phyloP scores from a whole-genome alignment of 192 early-diverging fungal species.

The Backusella tarrabulga region DNA sequence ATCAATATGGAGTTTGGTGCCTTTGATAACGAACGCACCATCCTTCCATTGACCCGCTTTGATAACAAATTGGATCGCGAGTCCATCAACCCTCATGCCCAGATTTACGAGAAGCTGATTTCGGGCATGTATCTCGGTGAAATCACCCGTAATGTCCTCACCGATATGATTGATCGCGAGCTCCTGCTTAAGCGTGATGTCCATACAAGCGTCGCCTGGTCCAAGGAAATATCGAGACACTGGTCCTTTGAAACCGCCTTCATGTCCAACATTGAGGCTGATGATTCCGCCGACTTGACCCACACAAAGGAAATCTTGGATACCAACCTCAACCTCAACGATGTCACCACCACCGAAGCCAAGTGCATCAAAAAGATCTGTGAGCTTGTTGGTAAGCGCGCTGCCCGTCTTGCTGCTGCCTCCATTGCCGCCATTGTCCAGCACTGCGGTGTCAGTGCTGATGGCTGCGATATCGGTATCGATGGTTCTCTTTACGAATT shows the following conservation, averaged over 20 bases:
- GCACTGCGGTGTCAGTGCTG: slow-evolving; percentile 52
- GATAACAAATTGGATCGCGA: slow-evolving; percentile 84
- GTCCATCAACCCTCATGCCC: slow-evolving; percentile 80
- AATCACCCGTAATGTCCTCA: slow-evolving; percentile 72
- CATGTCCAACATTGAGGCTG: slow-evolving; percentile 76
- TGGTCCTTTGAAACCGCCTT: slow-evolving; percentile 79
- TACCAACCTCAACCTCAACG: slow-evolving; percentile 60
- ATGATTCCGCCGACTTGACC: slow-evolving; percentile 59
- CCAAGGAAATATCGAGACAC: slow-evolving; percentile 62
- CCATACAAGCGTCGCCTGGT: slow-evolving; percentile 15
- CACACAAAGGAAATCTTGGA: slow-evolving; percentile 73
- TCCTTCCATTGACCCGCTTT: slow-evolving; percentile 81
- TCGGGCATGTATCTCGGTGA: slow-evolving; percentile 96
- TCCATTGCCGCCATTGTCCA: slow-evolving; percentile 68
- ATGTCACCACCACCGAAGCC: slow-evolving; percentile 69
- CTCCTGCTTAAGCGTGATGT: slow-evolving; percentile 71
- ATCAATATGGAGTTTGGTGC: slow-evolving; percentile 98
- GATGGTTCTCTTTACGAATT: slow-evolving; percentile 69
- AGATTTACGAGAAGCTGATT: slow-evolving; percentile 95
- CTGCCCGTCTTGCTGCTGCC: slow-evolving; percentile 79
- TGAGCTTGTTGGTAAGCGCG: slow-evolving; percentile 80
- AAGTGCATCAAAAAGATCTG: slow-evolving; percentile 80
- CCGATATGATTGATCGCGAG: slow-evolving; percentile 80
- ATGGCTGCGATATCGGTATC: slow-evolving; percentile 63
- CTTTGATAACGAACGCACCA: slow-evolving; percentile 79